Percentiles rank a stretch among this genome's conserved stretches.
phyloP scores from a whole-genome alignment of 2,329 filamentous ascomycete genomes.

The Orbilia brochopaga region DNA sequence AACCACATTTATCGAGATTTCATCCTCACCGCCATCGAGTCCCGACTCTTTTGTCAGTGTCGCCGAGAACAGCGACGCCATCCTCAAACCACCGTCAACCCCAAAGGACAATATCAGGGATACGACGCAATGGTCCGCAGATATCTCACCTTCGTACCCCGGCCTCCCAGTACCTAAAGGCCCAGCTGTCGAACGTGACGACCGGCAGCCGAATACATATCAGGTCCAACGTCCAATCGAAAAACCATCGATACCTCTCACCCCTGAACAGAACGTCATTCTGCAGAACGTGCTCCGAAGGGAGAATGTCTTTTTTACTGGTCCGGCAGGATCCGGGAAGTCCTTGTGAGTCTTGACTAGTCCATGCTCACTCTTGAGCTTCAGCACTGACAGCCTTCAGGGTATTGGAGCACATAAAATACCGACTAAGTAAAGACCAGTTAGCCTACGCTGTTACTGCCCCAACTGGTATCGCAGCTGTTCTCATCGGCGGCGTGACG shows the following conservation, averaged over 20 bases:
- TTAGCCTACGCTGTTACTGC: conserved; percentile 63
- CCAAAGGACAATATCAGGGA: not conserved
- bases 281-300: conserved; percentile 64
- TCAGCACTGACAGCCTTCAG: not conserved
- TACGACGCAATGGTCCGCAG: not conserved
- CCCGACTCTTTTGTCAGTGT: conserved; percentile 4
- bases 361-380: too few species aligned
- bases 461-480: conserved; percentile 67
- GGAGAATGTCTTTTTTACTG: conserved; percentile 69
- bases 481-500: conserved; percentile 66
- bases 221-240: not conserved
- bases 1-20: not conserved
- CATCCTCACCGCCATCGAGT: conserved; percentile 16
- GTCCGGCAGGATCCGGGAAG: conserved; percentile 68
- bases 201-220: not conserved
- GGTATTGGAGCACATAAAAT: conserved; percentile 39
- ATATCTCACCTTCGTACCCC: not conserved
- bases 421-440: conserved; percentile 17
- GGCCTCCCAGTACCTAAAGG: not conserved
- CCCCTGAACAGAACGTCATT: conserved; percentile 61
- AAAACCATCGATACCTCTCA: conserved; percentile 56
- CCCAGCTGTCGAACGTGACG: not conserved
- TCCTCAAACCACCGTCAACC: not conserved
- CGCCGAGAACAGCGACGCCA: conserved; percentile 2
- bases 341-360: conserved; percentile 57